phyloP scores from a whole-genome alignment of 306 rosid genomes.

The Lathyrus sativus region DNA sequence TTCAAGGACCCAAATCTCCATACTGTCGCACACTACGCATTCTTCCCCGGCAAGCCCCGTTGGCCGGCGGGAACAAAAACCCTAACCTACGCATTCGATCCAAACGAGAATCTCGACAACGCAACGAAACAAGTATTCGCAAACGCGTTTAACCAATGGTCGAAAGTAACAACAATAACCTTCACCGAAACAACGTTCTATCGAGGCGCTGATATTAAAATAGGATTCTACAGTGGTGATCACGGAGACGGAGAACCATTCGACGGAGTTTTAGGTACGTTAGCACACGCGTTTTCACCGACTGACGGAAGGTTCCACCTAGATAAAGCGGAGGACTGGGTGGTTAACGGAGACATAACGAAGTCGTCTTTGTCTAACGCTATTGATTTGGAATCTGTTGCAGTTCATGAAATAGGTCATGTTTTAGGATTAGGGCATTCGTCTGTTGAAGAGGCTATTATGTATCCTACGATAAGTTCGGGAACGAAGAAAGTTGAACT shows the following conservation, averaged over 20 bases:
- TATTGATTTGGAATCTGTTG: constrained; percentile 79
- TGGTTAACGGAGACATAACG: constrained; percentile 59
- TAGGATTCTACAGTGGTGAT: constrained; percentile 69
- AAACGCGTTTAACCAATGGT: constrained; percentile 65
- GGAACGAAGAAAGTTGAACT: constrained; percentile 66
- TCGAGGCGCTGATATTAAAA: constrained; percentile 47
- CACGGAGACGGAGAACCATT: constrained; percentile 94
- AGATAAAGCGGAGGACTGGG: constrained; percentile 75
- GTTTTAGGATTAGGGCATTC: constrained; percentile 82
- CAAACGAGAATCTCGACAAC: constrained; percentile 45
- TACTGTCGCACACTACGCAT: constrained; percentile 66
- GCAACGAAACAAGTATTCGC: constrained; percentile 52
- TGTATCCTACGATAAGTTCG: constrained; percentile 77
- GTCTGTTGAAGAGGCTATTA: constrained; percentile 70
- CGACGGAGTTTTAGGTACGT: constrained; percentile 75
- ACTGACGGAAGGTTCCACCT: constrained; percentile 74
- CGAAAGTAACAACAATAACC: constrained; percentile 60
- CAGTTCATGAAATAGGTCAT: constrained; percentile 94
- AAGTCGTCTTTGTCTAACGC: constrained; percentile 48
- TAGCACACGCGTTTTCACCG: constrained; percentile 90
- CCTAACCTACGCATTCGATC: constrained; percentile 65
- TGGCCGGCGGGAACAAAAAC: constrained; percentile 62
- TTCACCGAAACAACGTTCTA: constrained; percentile 49
- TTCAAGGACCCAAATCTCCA: constrained; percentile 42
- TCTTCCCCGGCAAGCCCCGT: constrained; percentile 57